Evolutionary conservation across 129 eudicot species (phyloP).

Genomic region (Scalesia atractyloides): DNA sequence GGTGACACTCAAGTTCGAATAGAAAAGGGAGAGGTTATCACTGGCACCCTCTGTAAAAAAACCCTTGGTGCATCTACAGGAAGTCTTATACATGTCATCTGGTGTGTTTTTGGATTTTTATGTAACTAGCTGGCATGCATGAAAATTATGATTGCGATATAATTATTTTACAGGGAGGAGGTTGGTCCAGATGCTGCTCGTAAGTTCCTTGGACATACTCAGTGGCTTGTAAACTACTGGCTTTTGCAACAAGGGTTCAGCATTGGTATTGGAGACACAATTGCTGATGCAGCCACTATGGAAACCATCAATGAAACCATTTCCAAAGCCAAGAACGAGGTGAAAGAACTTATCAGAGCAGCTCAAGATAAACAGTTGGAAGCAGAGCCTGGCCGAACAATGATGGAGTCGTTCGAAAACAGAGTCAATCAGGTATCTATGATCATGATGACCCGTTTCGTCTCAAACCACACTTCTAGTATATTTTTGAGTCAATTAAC

Average conservation of each 20-base stretch:
- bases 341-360: constrained; percentile 80
- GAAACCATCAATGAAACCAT: constrained; percentile 93
- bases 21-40: constrained; percentile 92
- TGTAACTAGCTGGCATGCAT: constrained; percentile 4
- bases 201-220: constrained; percentile 97
- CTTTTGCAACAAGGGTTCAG: constrained; percentile 94
- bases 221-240: constrained; percentile 99
- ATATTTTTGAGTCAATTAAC: constrained; percentile 26
- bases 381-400: constrained; percentile 97
- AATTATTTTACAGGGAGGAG: constrained; percentile 96
- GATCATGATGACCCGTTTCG: too few relatives aligned
- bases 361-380: constrained; percentile 86
- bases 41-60: constrained; percentile 97
- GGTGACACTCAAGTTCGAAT: constrained; percentile 94
- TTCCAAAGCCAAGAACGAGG: constrained; percentile 82
- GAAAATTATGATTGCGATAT: constrained; percentile 1
- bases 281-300: constrained; percentile 98
- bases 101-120: constrained; percentile 44
- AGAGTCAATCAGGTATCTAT: constrained; percentile 99
- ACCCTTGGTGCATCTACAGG: constrained; percentile 91
- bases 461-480: too few relatives aligned
- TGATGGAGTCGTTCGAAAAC: constrained; percentile 97
- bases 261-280: constrained; percentile 98
- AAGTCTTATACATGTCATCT: constrained; percentile 96
- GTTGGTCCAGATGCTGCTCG: constrained; percentile 99